Evolutionary conservation across 192 early-diverging fungal species (phyloP).

Genomic region (Chytriomyces confervae): DNA sequence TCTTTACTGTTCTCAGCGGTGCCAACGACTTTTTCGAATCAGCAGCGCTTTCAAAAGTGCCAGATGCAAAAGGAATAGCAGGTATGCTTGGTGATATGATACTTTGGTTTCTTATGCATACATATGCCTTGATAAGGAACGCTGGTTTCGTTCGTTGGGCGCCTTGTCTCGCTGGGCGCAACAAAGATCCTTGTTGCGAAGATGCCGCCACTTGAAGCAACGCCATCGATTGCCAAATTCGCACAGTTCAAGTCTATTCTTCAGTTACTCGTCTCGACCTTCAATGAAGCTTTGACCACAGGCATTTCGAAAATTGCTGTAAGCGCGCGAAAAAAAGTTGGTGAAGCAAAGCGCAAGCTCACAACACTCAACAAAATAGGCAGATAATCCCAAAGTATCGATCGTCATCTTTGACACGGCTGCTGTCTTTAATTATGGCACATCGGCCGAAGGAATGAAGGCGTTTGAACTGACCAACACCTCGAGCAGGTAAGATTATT

Average conservation of each 20-base stretch:
- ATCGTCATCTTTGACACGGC: background rate
- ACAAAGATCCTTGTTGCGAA: background rate
- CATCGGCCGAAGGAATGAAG: background rate
- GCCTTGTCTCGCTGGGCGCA: background rate
- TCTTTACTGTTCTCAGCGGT: background rate
- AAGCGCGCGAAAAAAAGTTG: too few relatives aligned
- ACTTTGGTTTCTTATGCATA: background rate
- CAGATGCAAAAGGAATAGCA: background rate
- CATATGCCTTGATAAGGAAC: background rate
- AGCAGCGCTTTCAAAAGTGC: background rate
- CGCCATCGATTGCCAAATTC: background rate
- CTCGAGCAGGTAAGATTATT: background rate
- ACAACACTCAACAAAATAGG: background rate
- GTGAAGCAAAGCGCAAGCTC: too few relatives aligned
- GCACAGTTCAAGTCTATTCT: background rate
- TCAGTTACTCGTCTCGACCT: background rate
- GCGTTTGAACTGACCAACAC: background rate
- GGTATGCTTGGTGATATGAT: background rate
- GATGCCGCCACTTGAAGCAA: background rate
- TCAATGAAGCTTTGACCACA: background rate
- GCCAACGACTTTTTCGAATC: background rate
- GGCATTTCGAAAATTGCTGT: background rate
- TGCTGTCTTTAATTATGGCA: background rate
- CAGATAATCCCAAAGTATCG: background rate
- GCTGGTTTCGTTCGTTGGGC: background rate